These are phyloP conservation scores for Wickerhamomyces chambardii DNA, from an alignment of 805 yeast species.

Conservation along the genomic window DNA sequence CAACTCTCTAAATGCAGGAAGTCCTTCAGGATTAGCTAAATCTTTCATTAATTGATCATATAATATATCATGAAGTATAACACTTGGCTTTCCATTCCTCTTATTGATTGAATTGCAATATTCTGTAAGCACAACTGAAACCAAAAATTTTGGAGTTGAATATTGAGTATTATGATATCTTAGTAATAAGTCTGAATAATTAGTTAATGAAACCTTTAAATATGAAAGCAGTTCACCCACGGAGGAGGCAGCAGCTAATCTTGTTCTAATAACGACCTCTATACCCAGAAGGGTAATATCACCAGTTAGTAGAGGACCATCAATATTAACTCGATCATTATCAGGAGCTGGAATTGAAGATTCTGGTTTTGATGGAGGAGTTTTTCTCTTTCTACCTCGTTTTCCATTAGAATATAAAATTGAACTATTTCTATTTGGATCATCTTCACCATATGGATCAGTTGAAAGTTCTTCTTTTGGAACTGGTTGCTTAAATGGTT, in stretches of 20 bases:
- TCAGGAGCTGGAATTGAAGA: conserved; percentile 40
- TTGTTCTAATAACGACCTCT: conserved; percentile 65
- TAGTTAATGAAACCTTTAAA: conserved; percentile 29
- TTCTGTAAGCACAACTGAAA: conserved; percentile 65
- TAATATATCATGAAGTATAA: conserved; percentile 16
- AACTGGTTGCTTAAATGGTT: not conserved
- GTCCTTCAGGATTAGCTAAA: conserved; percentile 30
- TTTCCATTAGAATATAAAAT: conserved; percentile 6
- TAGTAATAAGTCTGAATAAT: conserved; percentile 27
- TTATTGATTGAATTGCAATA: conserved; percentile 31
- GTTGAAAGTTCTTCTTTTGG: conserved; percentile 1
- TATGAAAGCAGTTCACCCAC: conserved; percentile 58
- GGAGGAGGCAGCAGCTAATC: conserved; percentile 68
- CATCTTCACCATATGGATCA: conserved; percentile 20
- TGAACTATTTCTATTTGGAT: not conserved
- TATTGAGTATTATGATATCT: conserved; percentile 14
- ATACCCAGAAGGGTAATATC: conserved; percentile 81
- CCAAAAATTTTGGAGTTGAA: conserved; percentile 72
- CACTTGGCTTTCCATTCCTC: conserved; percentile 14
- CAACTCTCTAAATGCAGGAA: conserved; percentile 68
- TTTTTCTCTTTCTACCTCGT: conserved; percentile 42
- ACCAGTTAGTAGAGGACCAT: conserved; percentile 86
- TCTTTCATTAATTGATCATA: conserved; percentile 22
- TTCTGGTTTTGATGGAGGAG: conserved; percentile 14
- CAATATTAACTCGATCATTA: conserved; percentile 72